Evolutionary conservation across 345 rosid genomes (phyloP).

Genomic region (Gossypium arboreum): DNA sequence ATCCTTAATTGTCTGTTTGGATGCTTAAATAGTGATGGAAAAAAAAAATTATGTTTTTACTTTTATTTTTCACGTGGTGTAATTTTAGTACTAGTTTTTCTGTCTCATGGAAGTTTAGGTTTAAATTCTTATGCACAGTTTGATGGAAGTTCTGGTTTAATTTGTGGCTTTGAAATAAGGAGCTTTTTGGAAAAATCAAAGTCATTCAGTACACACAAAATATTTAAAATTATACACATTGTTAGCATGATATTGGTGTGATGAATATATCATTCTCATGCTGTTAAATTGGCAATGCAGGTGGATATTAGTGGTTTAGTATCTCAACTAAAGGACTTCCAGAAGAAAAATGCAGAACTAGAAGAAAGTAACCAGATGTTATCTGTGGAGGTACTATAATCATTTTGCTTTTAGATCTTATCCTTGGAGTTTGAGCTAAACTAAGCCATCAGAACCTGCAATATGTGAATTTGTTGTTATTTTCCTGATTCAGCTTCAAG

Average conservation of each 20-base stretch:
- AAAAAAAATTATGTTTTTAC: too few species aligned
- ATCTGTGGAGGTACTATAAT: slow-evolving; percentile 39
- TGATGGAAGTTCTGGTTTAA: not conserved
- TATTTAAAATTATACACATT: not conserved
- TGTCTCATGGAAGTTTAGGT: not conserved
- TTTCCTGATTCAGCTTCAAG: slow-evolving; percentile 50
- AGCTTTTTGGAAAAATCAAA: not conserved
- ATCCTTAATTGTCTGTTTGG: not conserved
- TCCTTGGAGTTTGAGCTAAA: not conserved
- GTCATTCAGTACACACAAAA: not conserved
- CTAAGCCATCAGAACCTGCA: slow-evolving; percentile 6
- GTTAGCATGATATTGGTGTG: not conserved
- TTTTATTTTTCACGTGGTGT: not conserved
- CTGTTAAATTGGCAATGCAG: slow-evolving; percentile 37
- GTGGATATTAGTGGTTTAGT: slow-evolving; percentile 80
- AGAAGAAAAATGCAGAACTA: slow-evolving; percentile 61
- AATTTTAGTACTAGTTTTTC: not conserved
- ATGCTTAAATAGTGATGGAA: not conserved
- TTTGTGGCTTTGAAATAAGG: not conserved
- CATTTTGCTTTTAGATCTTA: not conserved
- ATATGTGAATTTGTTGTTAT: slow-evolving; percentile 19
- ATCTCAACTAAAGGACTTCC: slow-evolving; percentile 76
- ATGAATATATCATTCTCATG: not conserved
- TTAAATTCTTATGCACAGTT: not conserved
- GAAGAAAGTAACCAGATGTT: slow-evolving; percentile 61